Evolutionary conservation across 768 basidiomycete species (phyloP).

Genomic region (Trametes elegans): DNA sequence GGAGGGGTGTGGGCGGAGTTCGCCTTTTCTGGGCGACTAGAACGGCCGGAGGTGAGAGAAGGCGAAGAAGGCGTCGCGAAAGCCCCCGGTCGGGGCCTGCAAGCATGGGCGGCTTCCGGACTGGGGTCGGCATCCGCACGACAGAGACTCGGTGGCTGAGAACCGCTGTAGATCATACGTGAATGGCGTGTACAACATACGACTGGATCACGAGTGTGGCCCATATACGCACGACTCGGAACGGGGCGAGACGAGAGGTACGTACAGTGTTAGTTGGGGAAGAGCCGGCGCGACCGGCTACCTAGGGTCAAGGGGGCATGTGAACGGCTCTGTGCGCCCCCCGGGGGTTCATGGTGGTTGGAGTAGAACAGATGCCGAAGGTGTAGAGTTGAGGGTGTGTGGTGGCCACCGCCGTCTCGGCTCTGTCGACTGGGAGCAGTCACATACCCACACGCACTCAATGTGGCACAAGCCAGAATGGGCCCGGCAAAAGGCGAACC

Average conservation of each 20-base stretch:
- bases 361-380: slow-evolving; percentile 10
- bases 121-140: not conserved
- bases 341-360: slow-evolving; percentile 6
- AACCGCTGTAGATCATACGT: slow-evolving; percentile 15
- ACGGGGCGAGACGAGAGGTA: no score
- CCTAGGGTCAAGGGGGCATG: not conserved
- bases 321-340: slow-evolving; percentile 3
- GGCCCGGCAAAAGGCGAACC: slow-evolving; percentile 6
- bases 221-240: slow-evolving; percentile 1
- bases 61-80: not conserved
- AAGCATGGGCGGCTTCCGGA: not conserved
- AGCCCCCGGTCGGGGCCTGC: not conserved
- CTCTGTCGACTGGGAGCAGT: no score
- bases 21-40: not conserved
- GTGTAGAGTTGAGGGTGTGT: slow-evolving; percentile 13
- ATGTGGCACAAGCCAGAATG: slow-evolving; percentile 5
- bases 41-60: not conserved
- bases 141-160: slow-evolving; percentile 14
- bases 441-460: slow-evolving; percentile 6
- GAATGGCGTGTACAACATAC: slow-evolving; percentile 15
- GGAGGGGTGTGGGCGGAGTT: no score
- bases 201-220: slow-evolving; percentile 7
- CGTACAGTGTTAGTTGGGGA: not conserved
- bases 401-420: not conserved
- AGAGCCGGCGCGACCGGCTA: slow-evolving; percentile 4